Conservation (phyloP, 2,329 filamentous ascomycete genomes). For the Penicillium palitans region DNA sequence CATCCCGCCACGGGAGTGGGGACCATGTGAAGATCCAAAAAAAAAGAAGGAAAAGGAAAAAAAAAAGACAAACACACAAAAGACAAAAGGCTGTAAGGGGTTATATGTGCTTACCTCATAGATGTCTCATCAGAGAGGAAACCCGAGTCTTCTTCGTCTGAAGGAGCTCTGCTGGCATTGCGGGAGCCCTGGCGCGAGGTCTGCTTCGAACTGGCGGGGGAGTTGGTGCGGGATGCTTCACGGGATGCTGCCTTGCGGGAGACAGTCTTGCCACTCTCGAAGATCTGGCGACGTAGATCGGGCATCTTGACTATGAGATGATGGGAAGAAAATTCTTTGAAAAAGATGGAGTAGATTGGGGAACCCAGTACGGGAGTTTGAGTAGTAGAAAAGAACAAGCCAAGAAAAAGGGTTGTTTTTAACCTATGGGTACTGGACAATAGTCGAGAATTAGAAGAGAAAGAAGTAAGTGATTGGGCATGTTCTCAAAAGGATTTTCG, state of each 20-base stretch:
- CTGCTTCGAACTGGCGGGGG: conserved; percentile 53
- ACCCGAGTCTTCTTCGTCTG: conserved; percentile 59
- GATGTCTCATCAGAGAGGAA: conserved; percentile 60
- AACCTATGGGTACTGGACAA: conserved; percentile 4
- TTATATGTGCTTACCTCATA: conserved; percentile 50
- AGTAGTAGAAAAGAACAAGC: background rate
- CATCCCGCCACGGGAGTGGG: conserved; percentile 32
- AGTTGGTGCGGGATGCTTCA: conserved; percentile 54
- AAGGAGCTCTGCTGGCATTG: conserved; percentile 55
- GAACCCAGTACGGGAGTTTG: background rate
- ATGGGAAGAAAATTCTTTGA: background rate
- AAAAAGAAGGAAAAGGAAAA: conserved; percentile 33
- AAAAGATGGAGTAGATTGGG: background rate
- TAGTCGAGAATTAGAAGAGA: conserved; percentile 1
- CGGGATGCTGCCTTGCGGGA: conserved; percentile 62
- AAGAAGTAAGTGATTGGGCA: background rate
- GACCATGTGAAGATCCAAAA: conserved; percentile 17
- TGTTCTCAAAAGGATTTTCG: background rate
- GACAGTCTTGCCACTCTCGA: conserved; percentile 65
- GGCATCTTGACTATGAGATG: conserved; percentile 40
- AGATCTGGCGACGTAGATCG: conserved; percentile 57
- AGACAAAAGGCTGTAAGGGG: background rate
- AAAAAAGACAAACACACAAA: background rate
- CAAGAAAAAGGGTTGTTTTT: background rate
- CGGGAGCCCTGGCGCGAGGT: conserved; percentile 57